Base-by-base conservation (phyloP, 257 asterid species). In the Cinchona pubescens region DNA sequence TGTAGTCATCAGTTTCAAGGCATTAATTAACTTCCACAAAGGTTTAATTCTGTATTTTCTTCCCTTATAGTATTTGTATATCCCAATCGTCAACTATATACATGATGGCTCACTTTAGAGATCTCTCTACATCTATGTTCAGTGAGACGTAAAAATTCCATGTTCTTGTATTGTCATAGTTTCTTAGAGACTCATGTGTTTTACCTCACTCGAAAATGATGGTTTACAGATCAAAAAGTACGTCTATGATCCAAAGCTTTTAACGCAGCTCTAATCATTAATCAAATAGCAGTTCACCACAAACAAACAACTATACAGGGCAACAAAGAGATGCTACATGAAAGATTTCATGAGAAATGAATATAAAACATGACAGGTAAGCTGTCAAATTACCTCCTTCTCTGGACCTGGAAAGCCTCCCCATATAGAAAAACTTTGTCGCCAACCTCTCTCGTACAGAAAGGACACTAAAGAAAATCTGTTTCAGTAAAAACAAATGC, bases 371-470 rank as follows among this genome's bases (percentile, higher is more conserved):
- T 46, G 38, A 51, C 5, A 10, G 37, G 43, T 63, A 67, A 51
- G 42, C 43, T 32, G 25, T 6, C 15, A n/a, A 34, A 16, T 69
- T 75, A 87, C 98, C 98, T 93, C 98, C 79, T 87, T 83, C 82
- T 87, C 95, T 68, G 96, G 92, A 55, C 98, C 97, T n/a, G 96
- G 97, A 83, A 93, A 93, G 83, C 97, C 97, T 30, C 95, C 96
- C 89, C 77, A 83, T 13, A 84, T 0, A 38, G 88, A 72, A 74
- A 93, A 93, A 77, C 95, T 84, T 80, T 93, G 98, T 72, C 98
- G 82, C 96, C 97, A 93, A 16, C 98, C 97, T 78, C 98, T 87
- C 83, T 93, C 98, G 71, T 93, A 93, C 61, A 93, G 91, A 84
- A 81, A 93, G 46, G 97, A 93, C 53, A 93, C 88, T 81, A 89